phyloP scores from a whole-genome alignment of 2,329 filamentous ascomycete species.

The Hypoxylon sp. region DNA sequence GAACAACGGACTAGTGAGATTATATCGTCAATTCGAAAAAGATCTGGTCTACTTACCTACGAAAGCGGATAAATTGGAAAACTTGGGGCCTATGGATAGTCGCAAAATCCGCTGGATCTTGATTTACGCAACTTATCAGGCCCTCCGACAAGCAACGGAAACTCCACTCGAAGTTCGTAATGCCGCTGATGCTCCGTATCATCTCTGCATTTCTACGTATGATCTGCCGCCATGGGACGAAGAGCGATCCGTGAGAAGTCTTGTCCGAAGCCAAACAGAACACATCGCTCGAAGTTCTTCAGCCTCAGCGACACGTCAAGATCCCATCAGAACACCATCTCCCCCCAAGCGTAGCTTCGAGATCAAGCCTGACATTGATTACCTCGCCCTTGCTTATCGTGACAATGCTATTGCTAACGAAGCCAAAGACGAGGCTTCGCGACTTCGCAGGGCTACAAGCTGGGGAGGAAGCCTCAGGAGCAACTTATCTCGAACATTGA shows the following conservation, averaged over 20 bases:
- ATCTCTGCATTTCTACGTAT: slow-evolving; percentile 55
- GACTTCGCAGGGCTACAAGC: slow-evolving; percentile 21
- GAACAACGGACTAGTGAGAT: slow-evolving; percentile 67
- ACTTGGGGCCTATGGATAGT: slow-evolving; percentile 69
- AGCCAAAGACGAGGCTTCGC: slow-evolving; percentile 15
- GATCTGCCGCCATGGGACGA: slow-evolving; percentile 58
- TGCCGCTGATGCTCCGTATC: slow-evolving; percentile 64
- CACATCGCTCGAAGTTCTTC: slow-evolving; percentile 36
- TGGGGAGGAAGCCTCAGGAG: slow-evolving; percentile 43
- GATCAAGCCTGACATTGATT: slow-evolving; percentile 66
- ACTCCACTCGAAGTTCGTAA: slow-evolving; percentile 70
- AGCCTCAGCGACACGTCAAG: slow-evolving; percentile 16
- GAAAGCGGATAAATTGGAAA: slow-evolving; percentile 64
- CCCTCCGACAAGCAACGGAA: slow-evolving; percentile 70
- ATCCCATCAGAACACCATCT: slow-evolving; percentile 15
- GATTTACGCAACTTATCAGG: slow-evolving; percentile 77
- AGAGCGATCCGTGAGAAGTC: slow-evolving; percentile 39
- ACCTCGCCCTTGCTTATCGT: slow-evolving; percentile 56
- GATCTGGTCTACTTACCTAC: slow-evolving; percentile 58
- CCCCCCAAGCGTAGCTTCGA: slow-evolving; percentile 43
- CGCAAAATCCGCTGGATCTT: slow-evolving; percentile 82
- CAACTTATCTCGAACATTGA: slow-evolving; percentile 44
- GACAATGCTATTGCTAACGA: slow-evolving; percentile 23
- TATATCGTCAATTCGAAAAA: slow-evolving; percentile 76
- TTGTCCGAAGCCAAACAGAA: slow-evolving; percentile 45